These are phyloP conservation scores for Syncephalis plumigaleata DNA, from an alignment of 371 early-diverging fungal genomes.

Conservation along the genomic window DNA sequence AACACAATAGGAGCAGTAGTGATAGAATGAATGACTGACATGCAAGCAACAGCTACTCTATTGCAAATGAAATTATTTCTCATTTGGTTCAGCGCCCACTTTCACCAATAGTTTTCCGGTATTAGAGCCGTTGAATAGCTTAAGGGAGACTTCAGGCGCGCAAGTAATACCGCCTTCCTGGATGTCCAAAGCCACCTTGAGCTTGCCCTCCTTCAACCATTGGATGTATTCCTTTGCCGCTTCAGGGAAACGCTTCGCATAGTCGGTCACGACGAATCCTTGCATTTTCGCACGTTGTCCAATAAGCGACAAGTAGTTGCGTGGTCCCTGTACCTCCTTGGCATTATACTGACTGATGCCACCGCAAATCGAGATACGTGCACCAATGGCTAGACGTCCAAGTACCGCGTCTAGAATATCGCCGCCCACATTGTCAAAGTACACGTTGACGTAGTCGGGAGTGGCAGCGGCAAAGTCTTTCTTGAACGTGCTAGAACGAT, in stretches of 20 bases:
- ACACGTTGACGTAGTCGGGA: slow-evolving; percentile 52
- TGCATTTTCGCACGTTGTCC: slow-evolving; percentile 30
- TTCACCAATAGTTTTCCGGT: slow-evolving; percentile 71
- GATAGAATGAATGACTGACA: no score
- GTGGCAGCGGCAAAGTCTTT: slow-evolving; percentile 21
- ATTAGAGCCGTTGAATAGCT: slow-evolving; percentile 62
- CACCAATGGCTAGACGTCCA: slow-evolving; percentile 26
- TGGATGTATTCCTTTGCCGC: slow-evolving; percentile 38
- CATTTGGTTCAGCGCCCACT: slow-evolving; percentile 7
- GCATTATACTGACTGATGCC: slow-evolving; percentile 56
- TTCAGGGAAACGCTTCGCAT: slow-evolving; percentile 23
- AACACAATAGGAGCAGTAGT: no score
- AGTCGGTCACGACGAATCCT: slow-evolving; percentile 46
- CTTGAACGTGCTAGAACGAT: slow-evolving; percentile 20
- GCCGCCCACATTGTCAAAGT: slow-evolving; percentile 62
- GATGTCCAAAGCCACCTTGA: slow-evolving; percentile 42
- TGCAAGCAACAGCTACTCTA: no score
- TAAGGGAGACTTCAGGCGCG: slow-evolving; percentile 54
- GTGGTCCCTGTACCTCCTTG: slow-evolving; percentile 2
- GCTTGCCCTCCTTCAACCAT: slow-evolving; percentile 44
- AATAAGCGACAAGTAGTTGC: slow-evolving; percentile 17
- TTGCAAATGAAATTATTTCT: no score
- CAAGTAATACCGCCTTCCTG: slow-evolving; percentile 57
- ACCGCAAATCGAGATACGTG: slow-evolving; percentile 44
- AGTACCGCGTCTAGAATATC: slow-evolving; percentile 45